phyloP scores from a whole-genome alignment of 2,329 filamentous ascomycete genomes.

The Colletotrichum limetticola region DNA sequence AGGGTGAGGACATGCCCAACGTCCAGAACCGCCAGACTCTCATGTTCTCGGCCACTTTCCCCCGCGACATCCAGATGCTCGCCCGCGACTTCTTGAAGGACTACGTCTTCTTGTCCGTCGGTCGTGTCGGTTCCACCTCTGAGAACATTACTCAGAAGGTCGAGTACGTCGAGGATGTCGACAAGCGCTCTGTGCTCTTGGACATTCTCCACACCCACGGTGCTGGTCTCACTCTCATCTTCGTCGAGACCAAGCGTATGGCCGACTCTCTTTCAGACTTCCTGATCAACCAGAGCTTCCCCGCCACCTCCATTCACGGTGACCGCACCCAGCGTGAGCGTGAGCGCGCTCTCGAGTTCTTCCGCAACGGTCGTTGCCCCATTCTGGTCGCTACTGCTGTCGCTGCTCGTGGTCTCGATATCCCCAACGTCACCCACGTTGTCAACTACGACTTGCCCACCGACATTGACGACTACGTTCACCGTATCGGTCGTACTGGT shows the following conservation, averaged over 20 bases:
- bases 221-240: constrained; percentile 91
- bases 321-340: constrained; percentile 98
- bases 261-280: constrained; percentile 98
- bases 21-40: constrained; percentile 91
- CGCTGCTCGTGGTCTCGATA: constrained; percentile 90
- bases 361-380: constrained; percentile 94
- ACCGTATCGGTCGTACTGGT: constrained; percentile 99
- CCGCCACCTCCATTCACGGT: constrained; percentile 97
- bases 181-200: constrained; percentile 97
- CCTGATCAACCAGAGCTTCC: constrained; percentile 98
- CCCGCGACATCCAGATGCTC: constrained; percentile 98
- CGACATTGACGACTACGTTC: constrained; percentile 98
- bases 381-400: constrained; percentile 98
- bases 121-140: constrained; percentile 98
- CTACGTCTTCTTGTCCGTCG: constrained; percentile 98
- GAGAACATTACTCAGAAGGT: constrained; percentile 99
- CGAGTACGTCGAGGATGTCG: constrained; percentile 94
- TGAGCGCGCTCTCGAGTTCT: constrained; percentile 97
- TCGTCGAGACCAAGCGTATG: constrained; percentile 99
- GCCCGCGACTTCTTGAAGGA: constrained; percentile 99
- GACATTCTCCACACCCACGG: constrained; percentile 97
- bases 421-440: constrained; percentile 95
- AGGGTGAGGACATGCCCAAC: constrained; percentile 96
- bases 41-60: constrained; percentile 99
- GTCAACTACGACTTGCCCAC: constrained; percentile 99